phyloP scores from a whole-genome alignment of 352 stramenopile genomes.

The Globisporangium yorkense region DNA sequence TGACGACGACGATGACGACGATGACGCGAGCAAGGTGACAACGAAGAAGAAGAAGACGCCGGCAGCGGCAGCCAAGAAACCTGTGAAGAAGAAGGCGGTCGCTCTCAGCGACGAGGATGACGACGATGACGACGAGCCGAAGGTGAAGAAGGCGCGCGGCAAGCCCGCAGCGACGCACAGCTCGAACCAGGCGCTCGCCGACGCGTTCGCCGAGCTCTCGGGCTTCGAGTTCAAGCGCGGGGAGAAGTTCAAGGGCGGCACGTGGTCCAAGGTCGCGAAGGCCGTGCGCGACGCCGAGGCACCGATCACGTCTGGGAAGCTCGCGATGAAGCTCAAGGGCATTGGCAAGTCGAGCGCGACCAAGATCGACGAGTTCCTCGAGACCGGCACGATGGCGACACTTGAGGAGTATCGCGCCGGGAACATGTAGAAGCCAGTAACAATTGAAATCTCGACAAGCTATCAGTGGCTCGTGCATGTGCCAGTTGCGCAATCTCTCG shows the following conservation, averaged over 20 bases:
- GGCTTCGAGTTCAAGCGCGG: conserved; percentile 86
- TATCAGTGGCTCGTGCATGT: too few species aligned
- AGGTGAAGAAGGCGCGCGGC: conserved; percentile 40
- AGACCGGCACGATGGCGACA: conserved; percentile 69
- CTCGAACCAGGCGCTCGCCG: conserved; percentile 65
- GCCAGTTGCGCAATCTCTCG: too few species aligned
- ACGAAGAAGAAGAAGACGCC: conserved; percentile 13
- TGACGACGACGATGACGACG: background rate
- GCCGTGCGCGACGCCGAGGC: conserved; percentile 68
- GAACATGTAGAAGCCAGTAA: conserved; percentile 46
- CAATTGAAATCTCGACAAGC: background rate
- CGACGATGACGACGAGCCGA: conserved; percentile 42
- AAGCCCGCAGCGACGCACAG: conserved; percentile 44
- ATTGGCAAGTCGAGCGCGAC: conserved; percentile 73
- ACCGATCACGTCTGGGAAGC: conserved; percentile 63
- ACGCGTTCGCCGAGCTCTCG: conserved; percentile 78
- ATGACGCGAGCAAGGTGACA: conserved; percentile 22
- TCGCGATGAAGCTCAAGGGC: conserved; percentile 77
- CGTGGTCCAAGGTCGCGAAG: conserved; percentile 86
- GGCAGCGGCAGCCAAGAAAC: background rate
- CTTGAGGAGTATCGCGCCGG: conserved; percentile 83
- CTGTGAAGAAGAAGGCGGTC: conserved; percentile 15
- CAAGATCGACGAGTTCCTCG: conserved; percentile 86
- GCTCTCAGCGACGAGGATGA: conserved; percentile 24
- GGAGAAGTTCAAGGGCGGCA: conserved; percentile 82